Evolutionary conservation across 306 rosid genomes (phyloP).

Genomic region (Oemleria cerasiformis): DNA sequence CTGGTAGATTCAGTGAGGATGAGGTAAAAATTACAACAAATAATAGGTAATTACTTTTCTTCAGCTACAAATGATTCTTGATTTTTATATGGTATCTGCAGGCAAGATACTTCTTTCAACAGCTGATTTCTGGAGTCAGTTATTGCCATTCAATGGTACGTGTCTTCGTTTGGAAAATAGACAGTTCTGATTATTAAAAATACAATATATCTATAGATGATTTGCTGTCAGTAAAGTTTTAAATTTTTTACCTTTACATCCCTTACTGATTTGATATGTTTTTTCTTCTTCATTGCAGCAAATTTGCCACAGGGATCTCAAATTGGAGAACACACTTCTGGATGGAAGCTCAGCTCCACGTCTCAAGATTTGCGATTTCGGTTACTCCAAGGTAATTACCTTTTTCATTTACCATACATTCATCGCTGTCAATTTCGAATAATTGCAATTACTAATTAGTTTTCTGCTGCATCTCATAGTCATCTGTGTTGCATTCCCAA

Average conservation of each 20-base stretch:
- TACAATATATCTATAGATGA: not conserved
- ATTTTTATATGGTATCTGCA: constrained; percentile 13
- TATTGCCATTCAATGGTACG: constrained; percentile 91
- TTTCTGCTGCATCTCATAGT: constrained; percentile 43
- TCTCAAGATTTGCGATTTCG: constrained; percentile 93
- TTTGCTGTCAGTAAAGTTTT: not conserved
- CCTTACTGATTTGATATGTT: not conserved
- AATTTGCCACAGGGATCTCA: constrained; percentile 98
- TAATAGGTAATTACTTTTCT: not conserved
- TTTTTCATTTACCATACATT: not conserved
- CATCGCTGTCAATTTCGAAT: not conserved
- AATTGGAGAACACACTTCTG: constrained; percentile 94
- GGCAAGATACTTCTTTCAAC: constrained; percentile 94
- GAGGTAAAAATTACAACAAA: constrained; percentile 53
- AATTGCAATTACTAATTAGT: not conserved
- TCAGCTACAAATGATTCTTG: not conserved
- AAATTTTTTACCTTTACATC: not conserved
- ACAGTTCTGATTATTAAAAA: too few species aligned
- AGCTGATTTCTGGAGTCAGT: constrained; percentile 93
- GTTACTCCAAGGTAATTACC: constrained; percentile 81
- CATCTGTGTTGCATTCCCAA: constrained; percentile 93
- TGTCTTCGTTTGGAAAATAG: too few species aligned
- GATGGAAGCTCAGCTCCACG: constrained; percentile 93
- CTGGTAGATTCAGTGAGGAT: constrained; percentile 96
- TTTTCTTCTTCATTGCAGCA: constrained; percentile 42